phyloP scores from a whole-genome alignment of 1,284 basidiomycete genomes.

The Irpex lacteus region DNA sequence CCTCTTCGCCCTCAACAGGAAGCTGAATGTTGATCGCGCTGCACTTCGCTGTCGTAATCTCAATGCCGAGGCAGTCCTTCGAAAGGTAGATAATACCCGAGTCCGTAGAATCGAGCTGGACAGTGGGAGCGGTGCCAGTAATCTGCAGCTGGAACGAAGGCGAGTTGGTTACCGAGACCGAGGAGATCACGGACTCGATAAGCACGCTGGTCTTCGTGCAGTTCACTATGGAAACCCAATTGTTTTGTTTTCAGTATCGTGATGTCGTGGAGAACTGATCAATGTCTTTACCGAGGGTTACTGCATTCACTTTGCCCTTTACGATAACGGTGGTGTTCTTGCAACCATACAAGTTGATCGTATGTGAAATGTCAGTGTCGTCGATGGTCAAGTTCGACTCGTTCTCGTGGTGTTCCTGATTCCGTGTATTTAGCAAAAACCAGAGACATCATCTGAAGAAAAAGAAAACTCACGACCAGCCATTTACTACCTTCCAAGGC shows the following conservation, averaged over 20 bases:
- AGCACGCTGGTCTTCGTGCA: conserved; percentile 89
- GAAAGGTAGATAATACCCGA: conserved; percentile 95
- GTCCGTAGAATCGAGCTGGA: conserved; percentile 94
- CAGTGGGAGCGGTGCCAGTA: conserved; percentile 85
- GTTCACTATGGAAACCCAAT: conserved; percentile 57
- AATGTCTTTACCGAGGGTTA: conserved; percentile 75
- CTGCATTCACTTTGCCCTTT: conserved; percentile 94
- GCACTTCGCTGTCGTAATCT: conserved; percentile 96
- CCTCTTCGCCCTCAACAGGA: conserved; percentile 85
- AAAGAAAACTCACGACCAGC: conserved; percentile 65
- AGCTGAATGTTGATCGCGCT: conserved; percentile 92
- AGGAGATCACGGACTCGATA: conserved; percentile 90
- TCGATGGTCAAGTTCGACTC: conserved; percentile 76
- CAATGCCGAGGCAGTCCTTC: conserved; percentile 73
- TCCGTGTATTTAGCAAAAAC: not conserved
- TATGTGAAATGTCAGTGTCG: conserved; percentile 80
- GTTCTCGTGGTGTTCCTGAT: conserved; percentile 91
- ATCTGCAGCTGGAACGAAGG: conserved; percentile 95
- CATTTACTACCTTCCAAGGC: conserved; percentile 93
- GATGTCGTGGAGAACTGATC: not conserved
- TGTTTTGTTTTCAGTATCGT: not conserved
- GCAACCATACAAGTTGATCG: conserved; percentile 89
- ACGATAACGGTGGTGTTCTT: conserved; percentile 87
- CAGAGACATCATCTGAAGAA: not conserved
- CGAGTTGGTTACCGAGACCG: conserved; percentile 84